Base-by-base conservation (phyloP, 2,329 filamentous ascomycete genomes). In the Basipetospora sp. region DNA sequence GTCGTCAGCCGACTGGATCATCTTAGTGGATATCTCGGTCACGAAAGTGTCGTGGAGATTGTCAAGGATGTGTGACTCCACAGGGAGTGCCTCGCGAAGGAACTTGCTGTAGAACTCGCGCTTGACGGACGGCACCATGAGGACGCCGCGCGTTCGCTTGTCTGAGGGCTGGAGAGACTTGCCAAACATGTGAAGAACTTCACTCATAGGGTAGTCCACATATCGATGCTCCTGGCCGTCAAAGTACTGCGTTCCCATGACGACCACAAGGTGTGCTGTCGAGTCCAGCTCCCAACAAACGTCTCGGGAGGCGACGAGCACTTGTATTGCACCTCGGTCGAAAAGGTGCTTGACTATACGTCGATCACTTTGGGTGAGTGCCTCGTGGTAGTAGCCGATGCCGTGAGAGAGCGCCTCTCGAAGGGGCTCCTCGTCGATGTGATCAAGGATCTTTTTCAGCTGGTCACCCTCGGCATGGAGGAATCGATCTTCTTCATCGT, bases 71-170 rank as follows among this genome's bases (percentile, higher is more conserved):
- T 94, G 86, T 45, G 85, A 94, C 62, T 98, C 90, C 17, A 98
- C 85, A 1, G 90, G 90, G 30, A 98, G 66, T 15, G 90, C 90
- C 57, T 98, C 92, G 49, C 90, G 88, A 46, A 98, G 63, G 65
- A 98, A 98, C 60, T 98, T 98, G 63, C 90, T 92, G 71, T 96
- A 98, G 60, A 94, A 98, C 44, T 94, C 87, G 27, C 90, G 78
- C 68, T 93, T 94, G 34, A 92, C 85, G 14, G 82, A 78, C 3
- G 88, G 86, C 9, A 94, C 75, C 90, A 98, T 96, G 31, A 98
- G 68, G n/a, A 98, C 84, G 47, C 88, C 92, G 43, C 83, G 84
- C 32, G 82, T 80, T 41, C 80, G 72, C 41, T 82, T 84, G 50
- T 94, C 86, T 3, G 79, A 72, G 2, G 85, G 76, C 29, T 81